Evolutionary conservation across 1,139 yeast species (phyloP), one percentile per base, ranked within the genome.

Genomic region (Yamadazyma aaseri): DNA sequence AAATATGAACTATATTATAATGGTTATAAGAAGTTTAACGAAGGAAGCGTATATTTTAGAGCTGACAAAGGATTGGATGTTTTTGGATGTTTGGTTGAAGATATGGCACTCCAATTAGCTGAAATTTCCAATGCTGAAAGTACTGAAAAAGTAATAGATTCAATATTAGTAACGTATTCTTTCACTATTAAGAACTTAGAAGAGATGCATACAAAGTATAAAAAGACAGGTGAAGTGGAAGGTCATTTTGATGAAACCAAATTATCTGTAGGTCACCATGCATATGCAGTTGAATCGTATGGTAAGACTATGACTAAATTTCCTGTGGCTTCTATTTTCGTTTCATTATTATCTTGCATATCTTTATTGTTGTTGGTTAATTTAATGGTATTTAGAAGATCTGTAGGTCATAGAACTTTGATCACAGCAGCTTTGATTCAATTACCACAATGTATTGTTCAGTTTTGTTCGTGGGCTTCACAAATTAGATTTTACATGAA

Each of bases 71-170:
- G 79, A 0, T 49, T 73, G 33, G 79, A 77, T 49, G 46, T 75
- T 7, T 52, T 71, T 15, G 59, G 73, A 4, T 66, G 70, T 11
- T 52, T 76, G 11, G 58, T 76, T 10, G 58, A 67, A 36, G 82
- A 77, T 52, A 58, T 77, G 12, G 79, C 79, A 0, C 56, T 56
- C 3, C 76, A 74, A 42, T 49, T 78, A 25, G 73, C 72, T 2
- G 46, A 48, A 16, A 55, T 71, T 16, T 65, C 78, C 5, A 57
- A 56, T 5, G 59, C 63, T 2, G 50, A 54, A 18, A 60, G 69
- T 40, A 55, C 72, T 2, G 51, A 49, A 2, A 58, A 53, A 12
- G 57, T 74, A 40, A 71, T 76, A 2, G 55, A 60, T 15, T 60
- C 73, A 9, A 58, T 76, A 39, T 70, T 63, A 4, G 40, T 51